Conservation (phyloP, 371 early-diverging fungal species). For the Phascolomyces articulosus region DNA sequence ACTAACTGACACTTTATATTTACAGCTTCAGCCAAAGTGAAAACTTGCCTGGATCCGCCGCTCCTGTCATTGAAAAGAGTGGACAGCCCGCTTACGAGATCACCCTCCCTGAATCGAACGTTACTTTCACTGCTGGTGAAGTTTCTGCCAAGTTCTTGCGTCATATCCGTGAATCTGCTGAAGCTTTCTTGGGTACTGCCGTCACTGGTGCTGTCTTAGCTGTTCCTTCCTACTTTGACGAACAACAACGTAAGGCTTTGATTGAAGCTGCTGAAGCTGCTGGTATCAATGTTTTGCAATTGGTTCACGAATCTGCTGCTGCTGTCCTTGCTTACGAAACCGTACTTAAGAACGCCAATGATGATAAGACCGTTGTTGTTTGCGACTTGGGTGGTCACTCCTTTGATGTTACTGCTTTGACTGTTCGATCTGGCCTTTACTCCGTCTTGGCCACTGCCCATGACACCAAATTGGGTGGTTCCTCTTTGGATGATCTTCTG, state of each 20-base stretch:
- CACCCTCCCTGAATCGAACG: conserved; percentile 63
- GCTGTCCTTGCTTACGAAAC: conserved; percentile 94
- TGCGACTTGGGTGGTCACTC: conserved; percentile 98
- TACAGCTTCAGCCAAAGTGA: conserved; percentile 46
- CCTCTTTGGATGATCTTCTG: conserved; percentile 90
- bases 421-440: conserved; percentile 88
- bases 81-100: conserved; percentile 82
- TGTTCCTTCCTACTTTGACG: conserved; percentile 93
- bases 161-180: conserved; percentile 88
- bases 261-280: conserved; percentile 84
- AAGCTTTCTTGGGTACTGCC: conserved; percentile 79
- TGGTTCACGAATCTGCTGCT: conserved; percentile 96
- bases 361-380: conserved; percentile 86
- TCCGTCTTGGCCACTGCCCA: conserved; percentile 85
- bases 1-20: too few relatives aligned
- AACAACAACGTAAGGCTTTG: conserved; percentile 84
- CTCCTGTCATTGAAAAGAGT: conserved; percentile 68
- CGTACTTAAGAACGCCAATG: conserved; percentile 62
- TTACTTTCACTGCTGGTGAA: conserved; percentile 69
- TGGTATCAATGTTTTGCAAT: conserved; percentile 87
- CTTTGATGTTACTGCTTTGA: conserved; percentile 91
- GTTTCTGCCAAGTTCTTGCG: conserved; percentile 79
- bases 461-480: conserved; percentile 89
- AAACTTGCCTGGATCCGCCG: conserved; percentile 57
- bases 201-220: conserved; percentile 93